These are phyloP conservation scores for Venturia aucupariae DNA, from an alignment of 2,329 filamentous ascomycete species.

Conservation along the genomic window DNA sequence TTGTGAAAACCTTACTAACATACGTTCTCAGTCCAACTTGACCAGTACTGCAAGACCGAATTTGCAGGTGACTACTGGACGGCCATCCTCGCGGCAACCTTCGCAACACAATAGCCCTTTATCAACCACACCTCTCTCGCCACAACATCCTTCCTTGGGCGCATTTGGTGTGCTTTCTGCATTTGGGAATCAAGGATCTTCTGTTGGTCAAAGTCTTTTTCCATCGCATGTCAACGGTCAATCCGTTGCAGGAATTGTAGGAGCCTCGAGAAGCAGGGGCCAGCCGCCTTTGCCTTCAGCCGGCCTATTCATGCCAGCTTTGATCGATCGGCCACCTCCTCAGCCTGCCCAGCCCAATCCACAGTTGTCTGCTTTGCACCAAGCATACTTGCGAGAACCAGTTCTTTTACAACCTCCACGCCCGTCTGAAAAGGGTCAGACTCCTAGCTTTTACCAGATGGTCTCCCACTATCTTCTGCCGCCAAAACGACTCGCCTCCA, in stretches of 20 bases:
- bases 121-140: background rate
- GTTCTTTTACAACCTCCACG: constrained; percentile 23
- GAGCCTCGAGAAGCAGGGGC: background rate
- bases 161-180: background rate
- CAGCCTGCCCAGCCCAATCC: constrained; percentile 9
- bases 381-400: constrained; percentile 13
- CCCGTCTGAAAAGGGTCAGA: constrained; percentile 31
- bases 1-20: background rate
- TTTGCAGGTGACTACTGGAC: background rate
- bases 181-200: background rate
- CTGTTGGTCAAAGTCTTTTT: background rate
- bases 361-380: constrained; percentile 9
- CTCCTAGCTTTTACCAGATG: constrained; percentile 1
- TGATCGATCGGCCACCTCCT: background rate
- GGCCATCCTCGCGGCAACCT: background rate
- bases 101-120: background rate
- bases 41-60: background rate
- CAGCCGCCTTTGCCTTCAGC: background rate
- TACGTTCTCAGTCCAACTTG: background rate
- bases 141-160: background rate
- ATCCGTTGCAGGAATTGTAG: background rate
- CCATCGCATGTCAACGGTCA: background rate
- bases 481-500: background rate
- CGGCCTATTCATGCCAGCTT: constrained; percentile 9
- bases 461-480: background rate